Evolutionary conservation across 441 rosid species (phyloP).

Genomic region (Adansonia grandidieri): DNA sequence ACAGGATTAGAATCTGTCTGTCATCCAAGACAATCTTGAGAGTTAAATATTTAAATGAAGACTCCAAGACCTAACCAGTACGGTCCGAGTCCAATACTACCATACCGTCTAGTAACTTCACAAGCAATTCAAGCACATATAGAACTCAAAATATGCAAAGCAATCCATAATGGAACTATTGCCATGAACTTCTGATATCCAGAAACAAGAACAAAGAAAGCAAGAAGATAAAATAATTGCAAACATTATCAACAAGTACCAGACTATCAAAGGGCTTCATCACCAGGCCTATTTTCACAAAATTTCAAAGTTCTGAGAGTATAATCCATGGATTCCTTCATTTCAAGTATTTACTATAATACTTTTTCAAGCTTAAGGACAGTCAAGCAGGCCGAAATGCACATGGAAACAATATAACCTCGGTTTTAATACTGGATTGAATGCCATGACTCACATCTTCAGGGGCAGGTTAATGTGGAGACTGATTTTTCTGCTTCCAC

Average conservation of each 20-base stretch:
- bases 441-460: neutral
- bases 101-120: neutral
- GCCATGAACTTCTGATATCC: neutral
- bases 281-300: neutral
- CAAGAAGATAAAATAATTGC: neutral
- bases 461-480: neutral
- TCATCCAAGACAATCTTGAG: neutral
- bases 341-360: neutral
- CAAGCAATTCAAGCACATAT: neutral
- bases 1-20: neutral
- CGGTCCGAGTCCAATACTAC: too few species aligned
- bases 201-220: neutral
- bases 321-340: neutral
- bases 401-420: neutral
- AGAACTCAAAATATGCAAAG: neutral
- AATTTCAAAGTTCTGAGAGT: neutral
- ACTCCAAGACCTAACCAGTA: too few species aligned
- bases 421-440: neutral
- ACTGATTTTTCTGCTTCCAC: neutral
- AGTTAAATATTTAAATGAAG: constrained; percentile 17
- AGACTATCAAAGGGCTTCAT: neutral
- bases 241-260: neutral
- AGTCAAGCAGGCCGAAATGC: neutral
- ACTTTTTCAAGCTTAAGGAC: neutral
- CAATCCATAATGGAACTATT: constrained; percentile 3